phyloP scores from a whole-genome alignment of 805 yeast genomes.

The Teunomyces barrocoloradensis region DNA sequence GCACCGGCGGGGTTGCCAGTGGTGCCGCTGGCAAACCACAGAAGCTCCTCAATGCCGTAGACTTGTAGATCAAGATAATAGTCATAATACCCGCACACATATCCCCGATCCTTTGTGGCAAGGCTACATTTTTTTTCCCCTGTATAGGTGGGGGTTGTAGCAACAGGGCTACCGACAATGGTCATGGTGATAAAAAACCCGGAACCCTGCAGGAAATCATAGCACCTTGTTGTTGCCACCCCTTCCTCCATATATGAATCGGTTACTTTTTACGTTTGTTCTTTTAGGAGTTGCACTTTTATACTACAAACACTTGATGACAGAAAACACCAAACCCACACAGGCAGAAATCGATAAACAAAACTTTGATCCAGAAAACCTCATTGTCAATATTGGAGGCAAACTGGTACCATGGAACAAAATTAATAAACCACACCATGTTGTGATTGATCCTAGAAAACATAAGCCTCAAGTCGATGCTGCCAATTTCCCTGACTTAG shows the following conservation, averaged over 20 bases:
- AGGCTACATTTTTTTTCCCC: neutral
- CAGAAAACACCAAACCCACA: conserved; percentile 3
- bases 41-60: conserved; percentile 1
- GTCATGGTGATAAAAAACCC: too few species aligned
- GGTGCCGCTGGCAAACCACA: conserved; percentile 12
- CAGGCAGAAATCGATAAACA: conserved; percentile 9
- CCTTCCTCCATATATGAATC: neutral
- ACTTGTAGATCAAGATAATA: neutral
- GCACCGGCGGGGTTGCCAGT: conserved; percentile 40
- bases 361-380: conserved; percentile 18
- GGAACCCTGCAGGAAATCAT: neutral
- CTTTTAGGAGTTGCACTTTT: conserved; percentile 5
- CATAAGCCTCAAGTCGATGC: conserved; percentile 24
- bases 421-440: conserved; percentile 41
- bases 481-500: conserved; percentile 29
- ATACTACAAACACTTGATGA: conserved; percentile 7
- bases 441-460: conserved; percentile 19
- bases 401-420: conserved; percentile 33
- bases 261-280: neutral
- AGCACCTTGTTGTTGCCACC: neutral
- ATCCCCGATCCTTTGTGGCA: neutral
- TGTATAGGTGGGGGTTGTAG: too few species aligned
- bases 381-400: conserved; percentile 34
- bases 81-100: neutral
- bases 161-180: too few species aligned